These are phyloP conservation scores for Akanthomyces dipterigenus DNA, from an alignment of 2,329 filamentous ascomycete species.

Conservation along the genomic window DNA sequence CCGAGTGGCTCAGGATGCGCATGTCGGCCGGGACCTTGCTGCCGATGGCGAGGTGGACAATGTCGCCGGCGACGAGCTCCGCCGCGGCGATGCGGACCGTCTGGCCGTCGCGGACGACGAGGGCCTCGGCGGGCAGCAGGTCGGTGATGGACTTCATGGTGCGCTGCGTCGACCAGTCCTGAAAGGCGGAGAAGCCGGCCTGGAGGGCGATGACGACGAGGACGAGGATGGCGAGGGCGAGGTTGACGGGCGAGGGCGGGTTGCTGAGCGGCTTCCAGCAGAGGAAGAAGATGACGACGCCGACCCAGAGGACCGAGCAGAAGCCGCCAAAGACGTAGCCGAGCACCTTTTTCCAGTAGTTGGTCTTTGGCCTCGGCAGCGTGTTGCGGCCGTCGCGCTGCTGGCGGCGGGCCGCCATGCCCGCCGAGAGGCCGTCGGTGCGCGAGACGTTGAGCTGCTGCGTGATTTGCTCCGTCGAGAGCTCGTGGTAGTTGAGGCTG, in stretches of 20 bases:
- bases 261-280: slow-evolving; percentile 41
- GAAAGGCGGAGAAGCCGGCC: slow-evolving; percentile 39
- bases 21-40: slow-evolving; percentile 44
- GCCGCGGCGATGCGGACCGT: slow-evolving; percentile 31
- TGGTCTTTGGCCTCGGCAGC: slow-evolving; percentile 34
- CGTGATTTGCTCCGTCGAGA: slow-evolving; percentile 27
- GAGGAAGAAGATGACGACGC: slow-evolving; percentile 41
- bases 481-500: slow-evolving; percentile 32
- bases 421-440: slow-evolving; percentile 28
- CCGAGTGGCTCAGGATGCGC: slow-evolving; percentile 34
- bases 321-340: slow-evolving; percentile 41
- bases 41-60: slow-evolving; percentile 38
- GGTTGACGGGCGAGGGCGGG: slow-evolving; percentile 36
- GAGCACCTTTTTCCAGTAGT: slow-evolving; percentile 35
- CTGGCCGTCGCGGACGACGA: slow-evolving; percentile 38
- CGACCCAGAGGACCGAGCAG: slow-evolving; percentile 40
- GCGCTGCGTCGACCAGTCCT: slow-evolving; percentile 40
- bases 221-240: slow-evolving; percentile 39
- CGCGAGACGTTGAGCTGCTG: slow-evolving; percentile 33
- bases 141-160: slow-evolving; percentile 42
- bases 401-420: slow-evolving; percentile 26
- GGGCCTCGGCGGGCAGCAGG: slow-evolving; percentile 36
- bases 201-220: slow-evolving; percentile 41
- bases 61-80: slow-evolving; percentile 39
- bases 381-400: slow-evolving; percentile 35